A percentile compares a stretch with the other conserved stretches of the same genome.
Evolutionary conservation across 2,329 filamentous ascomycete species (phyloP).

Genomic region (Ophiobolus disseminans): DNA sequence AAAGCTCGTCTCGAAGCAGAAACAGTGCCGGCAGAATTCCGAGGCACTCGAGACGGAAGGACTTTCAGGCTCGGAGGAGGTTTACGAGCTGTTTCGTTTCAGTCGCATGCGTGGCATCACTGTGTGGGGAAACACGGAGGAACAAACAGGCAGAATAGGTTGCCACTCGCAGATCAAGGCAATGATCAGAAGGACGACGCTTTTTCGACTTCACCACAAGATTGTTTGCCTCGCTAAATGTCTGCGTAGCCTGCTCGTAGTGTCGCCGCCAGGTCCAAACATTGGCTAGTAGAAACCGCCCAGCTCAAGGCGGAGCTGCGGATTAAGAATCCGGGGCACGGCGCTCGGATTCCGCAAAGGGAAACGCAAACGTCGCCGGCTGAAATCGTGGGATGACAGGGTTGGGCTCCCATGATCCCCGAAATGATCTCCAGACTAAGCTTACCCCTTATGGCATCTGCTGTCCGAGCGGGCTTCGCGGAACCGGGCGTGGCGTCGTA

Average conservation of each 20-base stretch:
- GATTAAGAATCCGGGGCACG: slow-evolving; percentile 26
- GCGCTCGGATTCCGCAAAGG: slow-evolving; percentile 20
- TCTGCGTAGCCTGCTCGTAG: background rate
- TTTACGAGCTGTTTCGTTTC: slow-evolving; percentile 33
- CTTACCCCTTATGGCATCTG: slow-evolving; percentile 26
- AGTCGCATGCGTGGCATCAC: slow-evolving; percentile 6
- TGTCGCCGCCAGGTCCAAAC: slow-evolving; percentile 7
- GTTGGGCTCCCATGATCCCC: slow-evolving; percentile 29
- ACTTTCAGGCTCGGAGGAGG: slow-evolving; percentile 21
- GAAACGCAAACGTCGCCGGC: slow-evolving; percentile 26
- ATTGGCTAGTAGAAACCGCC: background rate
- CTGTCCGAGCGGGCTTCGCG: slow-evolving; percentile 25
- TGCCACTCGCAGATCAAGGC: slow-evolving; percentile 14
- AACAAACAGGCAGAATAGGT: slow-evolving; percentile 17
- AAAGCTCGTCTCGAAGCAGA: slow-evolving; percentile 22
- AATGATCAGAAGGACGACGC: slow-evolving; percentile 1
- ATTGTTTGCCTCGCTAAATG: background rate
- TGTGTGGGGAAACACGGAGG: slow-evolving; percentile 10
- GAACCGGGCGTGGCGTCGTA: slow-evolving; percentile 20
- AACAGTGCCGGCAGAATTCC: slow-evolving; percentile 10
- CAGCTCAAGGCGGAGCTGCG: slow-evolving; percentile 28
- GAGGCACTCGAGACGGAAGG: slow-evolving; percentile 9
- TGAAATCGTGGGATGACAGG: slow-evolving; percentile 22
- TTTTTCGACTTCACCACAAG: background rate
- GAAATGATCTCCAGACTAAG: slow-evolving; percentile 33